Evolutionary conservation across 2,329 filamentous ascomycete species (phyloP), one percentile per base, ranked within the genome.

Genomic region (Fusarium penzigii): DNA sequence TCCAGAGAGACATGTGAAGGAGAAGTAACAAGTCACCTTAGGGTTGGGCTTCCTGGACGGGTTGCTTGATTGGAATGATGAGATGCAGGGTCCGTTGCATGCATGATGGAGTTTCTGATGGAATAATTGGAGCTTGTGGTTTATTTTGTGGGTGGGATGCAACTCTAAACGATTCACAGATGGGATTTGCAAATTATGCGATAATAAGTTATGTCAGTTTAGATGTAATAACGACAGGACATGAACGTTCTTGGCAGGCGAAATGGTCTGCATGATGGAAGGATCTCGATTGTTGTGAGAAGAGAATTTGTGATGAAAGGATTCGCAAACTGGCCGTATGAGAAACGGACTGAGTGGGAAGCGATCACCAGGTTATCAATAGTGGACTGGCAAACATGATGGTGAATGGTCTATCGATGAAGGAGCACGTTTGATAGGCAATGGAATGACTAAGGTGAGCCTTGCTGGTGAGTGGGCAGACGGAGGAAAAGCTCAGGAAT

Each of bases 1-100:
- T 67, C 7, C 62, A 65, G 9, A 49, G 52, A 9, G 52, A 44
- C 14, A 39, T 67, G 12, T 42, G 58, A 25, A 48, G 20, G 20
- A 25, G 20, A 25, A 5, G 20, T 25, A 25, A 25, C 20, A 25
- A 25, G 20, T 25, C 20, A 25, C 20, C 20, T 25, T 25, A 25
- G 20, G 20, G 20, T 25, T 25, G 20, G 7, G 20, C 20, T 5
- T 36, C 10, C 10, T 11, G 10, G 32, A 11, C 20, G 20, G 51
- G 45, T 12, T 39, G 48, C 6, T 1, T 44, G 29, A 34, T 10
- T 39, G 53, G 53, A 42, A 47, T 17, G 43, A 10, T 13, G 36
- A 29, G 34, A 17, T 39, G 17, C 48, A 45, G 36, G 11, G 36
- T 17, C 36, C 25, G 38, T 16, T 32, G 34, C 32, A 36, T 36